Conservation (phyloP, 352 stramenopile genomes). For the Globisporangium heterothallicum region DNA sequence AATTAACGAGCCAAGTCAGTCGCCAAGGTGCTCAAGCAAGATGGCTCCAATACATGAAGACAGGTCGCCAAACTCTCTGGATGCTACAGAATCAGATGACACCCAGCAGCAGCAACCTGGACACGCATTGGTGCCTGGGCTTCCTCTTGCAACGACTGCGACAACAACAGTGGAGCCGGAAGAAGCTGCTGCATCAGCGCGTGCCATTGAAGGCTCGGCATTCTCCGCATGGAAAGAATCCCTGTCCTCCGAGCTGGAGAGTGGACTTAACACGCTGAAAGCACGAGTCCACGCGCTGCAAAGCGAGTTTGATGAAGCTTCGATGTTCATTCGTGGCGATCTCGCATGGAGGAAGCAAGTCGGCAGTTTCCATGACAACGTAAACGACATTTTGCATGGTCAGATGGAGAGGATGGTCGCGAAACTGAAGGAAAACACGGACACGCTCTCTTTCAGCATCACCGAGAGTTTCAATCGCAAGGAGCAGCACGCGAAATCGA, state of each 20-base stretch:
- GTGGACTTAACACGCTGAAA: slow-evolving; percentile 18
- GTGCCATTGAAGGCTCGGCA: slow-evolving; percentile 7
- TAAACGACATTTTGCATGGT: slow-evolving; percentile 31
- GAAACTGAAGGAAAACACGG: slow-evolving; percentile 26
- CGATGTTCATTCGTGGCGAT: slow-evolving; percentile 56
- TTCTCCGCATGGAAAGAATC: slow-evolving; percentile 11
- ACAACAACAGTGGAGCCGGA: slow-evolving; percentile 1
- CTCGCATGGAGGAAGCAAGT: slow-evolving; percentile 61
- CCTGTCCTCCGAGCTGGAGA: slow-evolving; percentile 8
- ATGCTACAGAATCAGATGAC: too few relatives aligned
- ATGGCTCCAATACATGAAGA: too few relatives aligned
- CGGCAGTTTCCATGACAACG: slow-evolving; percentile 31
- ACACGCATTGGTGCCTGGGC: too few relatives aligned
- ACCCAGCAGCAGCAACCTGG: too few relatives aligned
- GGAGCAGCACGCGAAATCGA: slow-evolving; percentile 24
- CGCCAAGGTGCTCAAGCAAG: too few relatives aligned
- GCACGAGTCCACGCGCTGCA: slow-evolving; percentile 33
- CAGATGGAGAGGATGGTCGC: slow-evolving; percentile 18
- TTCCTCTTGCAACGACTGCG: too few relatives aligned
- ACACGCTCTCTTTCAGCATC: slow-evolving; percentile 28
- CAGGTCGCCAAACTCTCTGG: too few relatives aligned
- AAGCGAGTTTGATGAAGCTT: slow-evolving; percentile 43
- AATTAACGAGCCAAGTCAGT: too few relatives aligned
- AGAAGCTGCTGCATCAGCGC: background rate
- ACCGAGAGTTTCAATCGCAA: slow-evolving; percentile 31